Base-by-base conservation (phyloP, 2,329 filamentous ascomycete species). In the Diaporthe citri region DNA sequence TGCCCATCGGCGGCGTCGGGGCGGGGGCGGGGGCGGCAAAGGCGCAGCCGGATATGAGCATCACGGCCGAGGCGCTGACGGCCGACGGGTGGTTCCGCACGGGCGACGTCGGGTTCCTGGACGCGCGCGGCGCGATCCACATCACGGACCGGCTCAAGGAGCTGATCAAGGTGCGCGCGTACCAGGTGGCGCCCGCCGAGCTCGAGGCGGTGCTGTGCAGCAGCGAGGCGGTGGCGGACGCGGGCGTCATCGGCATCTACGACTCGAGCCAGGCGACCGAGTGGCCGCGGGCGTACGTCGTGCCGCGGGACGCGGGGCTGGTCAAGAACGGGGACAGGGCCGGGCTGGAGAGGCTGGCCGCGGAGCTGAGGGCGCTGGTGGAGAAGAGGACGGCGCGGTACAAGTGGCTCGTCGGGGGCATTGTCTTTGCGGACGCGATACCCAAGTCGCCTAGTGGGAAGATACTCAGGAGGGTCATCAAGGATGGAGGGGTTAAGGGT, bases 71-170 rank as follows among this genome's bases (percentile, higher is more conserved):
- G 22, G 82, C 84, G 1, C 77, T 86, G 28, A 86, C 85, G 12
- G 73, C 79, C 7, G 92, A 93, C 75, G 90, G 92, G 1, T 95
- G 93, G 92, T 86, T 95, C 77, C 91, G 90, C 79, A 94, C 93
- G 1, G 93, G 93, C 1, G 93, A 95, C 79, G 89, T 95, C 55
- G 91, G 89, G 7, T 91, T 89, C 76, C 84, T 91, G 39, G 87
- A 91, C 77, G 81, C 86, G 25, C 79, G 87, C 1, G 89, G 89
- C 48, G 86, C 87, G 77, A 87, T 94, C 78, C 89, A 89, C 79
- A 93, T 95, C 72, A 91, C 94, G 17, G 93, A 95, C 80, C 88
- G 93, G 46, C 91, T 91, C 81, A 95, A 95, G 86, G 93, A 90
- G 77, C 80, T 86, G 39, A 87, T 87, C 77, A 87, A 87, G 80